Base-by-base conservation (phyloP, 768 basidiomycete genomes). In the Leccinum disarticulatum region DNA sequence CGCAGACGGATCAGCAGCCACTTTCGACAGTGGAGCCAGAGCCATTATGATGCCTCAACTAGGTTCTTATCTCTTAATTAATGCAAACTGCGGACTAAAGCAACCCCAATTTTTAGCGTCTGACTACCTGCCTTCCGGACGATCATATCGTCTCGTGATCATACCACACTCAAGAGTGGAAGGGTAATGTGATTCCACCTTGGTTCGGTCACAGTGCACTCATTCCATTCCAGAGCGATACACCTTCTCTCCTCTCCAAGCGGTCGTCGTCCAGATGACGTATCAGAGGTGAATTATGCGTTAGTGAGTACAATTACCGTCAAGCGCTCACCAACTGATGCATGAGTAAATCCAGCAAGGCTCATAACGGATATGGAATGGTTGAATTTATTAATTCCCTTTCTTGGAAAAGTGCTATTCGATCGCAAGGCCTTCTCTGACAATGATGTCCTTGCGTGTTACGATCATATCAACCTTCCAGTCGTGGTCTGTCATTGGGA, bases 31-130 rank as follows among this genome's bases (percentile, higher is more conserved):
- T 47, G 82, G 87, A 31, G 79, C 81, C 15, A 81, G 75, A 61
- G 88, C 84, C 10, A 71, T 88, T 48, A 81, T 92, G 81, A 75
- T 84, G 41, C 89, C 90, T 48, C 82, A 82, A 59, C 80, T 89
- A 63, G 84, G 90, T 87, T 67, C 58, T 57, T 67, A 49, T 63
- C 55, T 36, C 43, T 66, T 50, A 43, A 58, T 59, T 48, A 46
- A 54, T 58, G 13, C 6, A 38, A 43, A 52, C 38, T 52, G 57
- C 43, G 43, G 54, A 47, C 53, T 64, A 54, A 65, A 17, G 54
- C 41, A 25, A 57, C 30, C 47, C 30, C 47, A 52, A 46, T 31
- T 46, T 58, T 46, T 52, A 78, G 76, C 73, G 52, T 64, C 67
- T 22, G 59, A 72, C 30, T 77, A 82, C 66, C 71, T 83, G 36